A percentile compares a stretch with the other conserved stretches of the same genome.
These are phyloP conservation scores for Canavalia ensiformis DNA, from an alignment of 306 rosid species.

Conservation along the genomic window DNA sequence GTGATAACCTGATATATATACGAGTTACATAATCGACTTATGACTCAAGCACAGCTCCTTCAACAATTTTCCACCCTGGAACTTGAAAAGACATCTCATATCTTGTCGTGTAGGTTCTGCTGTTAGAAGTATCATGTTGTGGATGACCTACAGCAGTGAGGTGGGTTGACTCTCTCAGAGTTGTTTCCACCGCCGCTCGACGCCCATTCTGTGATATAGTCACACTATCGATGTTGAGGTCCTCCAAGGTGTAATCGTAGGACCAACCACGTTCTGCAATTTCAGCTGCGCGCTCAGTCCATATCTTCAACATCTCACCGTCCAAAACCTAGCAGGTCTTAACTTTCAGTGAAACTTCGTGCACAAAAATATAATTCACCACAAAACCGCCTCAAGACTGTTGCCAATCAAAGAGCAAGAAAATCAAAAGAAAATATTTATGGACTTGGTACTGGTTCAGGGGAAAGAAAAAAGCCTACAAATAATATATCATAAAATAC, in stretches of 20 bases:
- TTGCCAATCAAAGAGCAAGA: conserved; percentile 20
- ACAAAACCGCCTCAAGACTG: conserved; percentile 15
- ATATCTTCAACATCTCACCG: conserved; percentile 93
- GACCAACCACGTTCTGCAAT: conserved; percentile 90
- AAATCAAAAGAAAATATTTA: conserved; percentile 1
- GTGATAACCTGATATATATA: conserved; percentile 40
- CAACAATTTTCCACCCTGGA: conserved; percentile 89
- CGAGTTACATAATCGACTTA: conserved; percentile 44
- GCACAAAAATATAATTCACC: conserved; percentile 1
- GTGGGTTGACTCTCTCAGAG: conserved; percentile 74
- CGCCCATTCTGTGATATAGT: conserved; percentile 80
- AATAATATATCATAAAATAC: conserved; percentile 23
- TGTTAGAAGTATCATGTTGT: conserved; percentile 74
- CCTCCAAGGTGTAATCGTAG: conserved; percentile 74
- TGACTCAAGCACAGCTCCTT: conserved; percentile 92
- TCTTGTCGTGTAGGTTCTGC: conserved; percentile 85
- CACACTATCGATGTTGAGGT: conserved; percentile 84
- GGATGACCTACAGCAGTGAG: conserved; percentile 77
- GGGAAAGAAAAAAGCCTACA: conserved; percentile 17
- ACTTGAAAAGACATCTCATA: conserved; percentile 76
- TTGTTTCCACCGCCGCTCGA: conserved; percentile 93
- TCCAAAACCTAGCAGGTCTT: conserved; percentile 75
- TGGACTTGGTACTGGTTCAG: not conserved
- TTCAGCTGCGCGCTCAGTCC: conserved; percentile 92
- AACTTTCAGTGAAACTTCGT: conserved; percentile 42